Evolutionary conservation across 78 protist genomes (phyloP).

Genomic region (Pelomyxa schiedti): DNA sequence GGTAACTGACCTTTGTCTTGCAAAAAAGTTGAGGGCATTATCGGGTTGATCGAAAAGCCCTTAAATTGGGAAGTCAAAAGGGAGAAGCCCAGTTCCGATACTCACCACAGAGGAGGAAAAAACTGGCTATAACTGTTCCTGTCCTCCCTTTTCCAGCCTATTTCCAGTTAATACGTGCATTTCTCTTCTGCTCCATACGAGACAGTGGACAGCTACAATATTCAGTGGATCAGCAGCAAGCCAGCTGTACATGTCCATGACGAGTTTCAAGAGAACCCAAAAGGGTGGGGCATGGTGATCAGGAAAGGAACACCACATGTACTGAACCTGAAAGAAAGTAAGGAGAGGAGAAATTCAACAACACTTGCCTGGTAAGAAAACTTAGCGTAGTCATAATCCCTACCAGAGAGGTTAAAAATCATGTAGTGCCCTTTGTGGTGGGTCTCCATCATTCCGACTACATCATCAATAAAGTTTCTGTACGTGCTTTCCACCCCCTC

Average conservation of each 20-base stretch:
- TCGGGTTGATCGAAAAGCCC: too few relatives aligned
- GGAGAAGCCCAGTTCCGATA: too few relatives aligned
- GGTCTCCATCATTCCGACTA: not conserved
- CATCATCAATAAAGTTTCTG: not conserved
- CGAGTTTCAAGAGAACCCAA: not conserved
- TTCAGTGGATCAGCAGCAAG: not conserved
- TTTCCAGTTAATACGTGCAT: not conserved
- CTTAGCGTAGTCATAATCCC: not conserved
- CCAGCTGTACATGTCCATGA: not conserved
- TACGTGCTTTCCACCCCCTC: not conserved
- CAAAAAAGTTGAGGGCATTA: too few relatives aligned
- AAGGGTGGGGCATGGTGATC: slow-evolving; percentile 1
- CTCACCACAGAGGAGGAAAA: too few relatives aligned
- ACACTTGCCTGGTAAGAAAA: not conserved
- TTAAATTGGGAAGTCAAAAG: too few relatives aligned
- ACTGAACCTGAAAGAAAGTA: not conserved
- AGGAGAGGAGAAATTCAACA: not conserved
- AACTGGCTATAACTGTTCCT: too few relatives aligned
- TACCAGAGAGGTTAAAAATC: not conserved
- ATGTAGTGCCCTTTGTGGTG: not conserved
- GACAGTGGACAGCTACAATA: not conserved
- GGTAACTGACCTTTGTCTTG: too few relatives aligned
- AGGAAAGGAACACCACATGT: not conserved
- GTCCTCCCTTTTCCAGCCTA: slow-evolving; percentile 1
- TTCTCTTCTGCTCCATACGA: not conserved